A percentile compares a stretch with the other conserved stretches of the same genome.
Conservation (phyloP, 2,329 filamentous ascomycete species). For the Sclerotinia sclerotiorum region DNA sequence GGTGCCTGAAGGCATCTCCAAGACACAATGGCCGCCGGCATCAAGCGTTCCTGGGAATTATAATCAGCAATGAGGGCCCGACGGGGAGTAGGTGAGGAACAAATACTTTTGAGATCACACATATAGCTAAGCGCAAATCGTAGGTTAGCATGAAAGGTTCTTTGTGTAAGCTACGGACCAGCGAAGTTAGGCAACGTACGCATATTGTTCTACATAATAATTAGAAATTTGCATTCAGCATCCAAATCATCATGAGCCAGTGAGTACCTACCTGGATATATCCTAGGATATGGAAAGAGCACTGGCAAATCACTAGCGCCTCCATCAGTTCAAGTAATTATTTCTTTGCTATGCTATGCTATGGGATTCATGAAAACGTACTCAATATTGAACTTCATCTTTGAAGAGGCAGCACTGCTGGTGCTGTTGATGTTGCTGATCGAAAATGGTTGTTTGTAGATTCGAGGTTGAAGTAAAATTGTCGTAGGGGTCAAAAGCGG, state of each 20-base stretch:
- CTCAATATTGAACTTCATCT: slow-evolving; percentile 82
- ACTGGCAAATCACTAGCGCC: slow-evolving; percentile 61
- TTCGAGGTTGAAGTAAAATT: slow-evolving; percentile 11
- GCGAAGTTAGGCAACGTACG: slow-evolving; percentile 43
- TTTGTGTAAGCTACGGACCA: no score
- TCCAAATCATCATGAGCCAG: neutral
- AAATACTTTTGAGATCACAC: slow-evolving; percentile 72
- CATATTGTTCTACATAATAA: slow-evolving; percentile 66
- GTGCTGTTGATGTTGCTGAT: slow-evolving; percentile 18
- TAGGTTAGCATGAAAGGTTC: slow-evolving; percentile 24
- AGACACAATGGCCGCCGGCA: slow-evolving; percentile 88
- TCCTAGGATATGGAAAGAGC: slow-evolving; percentile 72
- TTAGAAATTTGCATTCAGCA: slow-evolving; percentile 27
- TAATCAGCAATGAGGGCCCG: slow-evolving; percentile 26
- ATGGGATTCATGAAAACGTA: slow-evolving; percentile 41
- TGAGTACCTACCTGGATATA: slow-evolving; percentile 55
- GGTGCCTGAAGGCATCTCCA: slow-evolving; percentile 98
- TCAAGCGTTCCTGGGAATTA: slow-evolving; percentile 69
- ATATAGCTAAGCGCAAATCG: slow-evolving; percentile 58
- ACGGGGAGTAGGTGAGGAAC: neutral
- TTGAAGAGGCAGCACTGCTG: slow-evolving; percentile 25
- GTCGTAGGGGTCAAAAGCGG: slow-evolving; percentile 18
- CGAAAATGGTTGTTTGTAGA: neutral
- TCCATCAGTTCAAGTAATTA: slow-evolving; percentile 25
- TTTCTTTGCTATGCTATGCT: slow-evolving; percentile 18